These are phyloP conservation scores for Dryas drummondii DNA, from an alignment of 306 rosid species.

Conservation along the genomic window DNA sequence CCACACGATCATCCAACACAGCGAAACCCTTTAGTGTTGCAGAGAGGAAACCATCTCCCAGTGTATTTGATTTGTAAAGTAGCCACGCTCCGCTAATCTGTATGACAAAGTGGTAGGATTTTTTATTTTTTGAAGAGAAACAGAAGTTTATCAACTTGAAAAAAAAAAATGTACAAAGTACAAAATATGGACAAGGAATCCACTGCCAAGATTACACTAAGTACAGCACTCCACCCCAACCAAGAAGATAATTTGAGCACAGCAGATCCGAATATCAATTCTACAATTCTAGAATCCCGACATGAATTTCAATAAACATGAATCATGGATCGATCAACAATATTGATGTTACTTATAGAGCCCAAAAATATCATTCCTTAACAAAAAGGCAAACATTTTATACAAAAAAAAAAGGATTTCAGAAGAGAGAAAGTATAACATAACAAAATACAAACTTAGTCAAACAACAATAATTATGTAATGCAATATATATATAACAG, in stretches of 20 bases:
- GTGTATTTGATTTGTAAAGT: conserved; percentile 71
- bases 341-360: neutral
- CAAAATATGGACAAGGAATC: too few species aligned
- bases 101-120: conserved; percentile 21
- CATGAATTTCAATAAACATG: neutral
- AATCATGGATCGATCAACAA: neutral
- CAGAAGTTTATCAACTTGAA: too few species aligned
- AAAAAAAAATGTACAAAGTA: too few species aligned
- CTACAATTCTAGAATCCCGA: neutral
- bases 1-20: conserved; percentile 92
- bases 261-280: neutral
- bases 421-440: neutral
- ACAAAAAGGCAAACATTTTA: neutral
- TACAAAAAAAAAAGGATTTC: too few species aligned
- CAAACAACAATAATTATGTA: neutral
- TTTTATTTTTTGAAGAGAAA: too few species aligned
- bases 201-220: too few species aligned
- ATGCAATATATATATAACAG: neutral
- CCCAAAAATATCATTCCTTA: neutral
- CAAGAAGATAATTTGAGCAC: neutral
- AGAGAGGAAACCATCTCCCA: conserved; percentile 81
- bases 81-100: conserved; percentile 90
- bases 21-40: conserved; percentile 84
- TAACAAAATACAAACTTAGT: neutral
- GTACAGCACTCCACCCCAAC: too few species aligned